Evolutionary conservation across 2,329 filamentous ascomycete genomes (phyloP).

Genomic region (Sporothrix pallida): DNA sequence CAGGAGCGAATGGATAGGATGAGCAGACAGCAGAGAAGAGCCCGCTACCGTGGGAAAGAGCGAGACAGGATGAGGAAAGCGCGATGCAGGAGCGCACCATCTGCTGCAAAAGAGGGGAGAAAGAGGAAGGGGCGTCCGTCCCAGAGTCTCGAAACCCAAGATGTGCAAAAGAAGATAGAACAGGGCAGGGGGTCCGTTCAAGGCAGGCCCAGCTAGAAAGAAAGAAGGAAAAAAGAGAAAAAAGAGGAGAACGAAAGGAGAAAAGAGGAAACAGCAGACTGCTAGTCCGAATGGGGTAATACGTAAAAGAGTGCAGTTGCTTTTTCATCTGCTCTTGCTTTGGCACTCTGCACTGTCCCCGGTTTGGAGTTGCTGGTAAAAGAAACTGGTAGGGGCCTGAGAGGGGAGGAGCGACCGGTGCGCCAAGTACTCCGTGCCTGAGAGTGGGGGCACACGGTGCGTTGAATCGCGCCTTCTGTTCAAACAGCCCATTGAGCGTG

Average conservation of each 20-base stretch:
- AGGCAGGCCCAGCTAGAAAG: not conserved
- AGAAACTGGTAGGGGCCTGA: not conserved
- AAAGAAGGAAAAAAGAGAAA: not conserved
- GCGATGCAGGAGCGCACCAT: not conserved
- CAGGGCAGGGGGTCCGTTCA: not conserved
- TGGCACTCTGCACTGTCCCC: conserved; percentile 8
- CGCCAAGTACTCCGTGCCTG: conserved; percentile 26
- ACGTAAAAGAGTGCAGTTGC: conserved; percentile 21
- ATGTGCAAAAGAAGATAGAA: not conserved
- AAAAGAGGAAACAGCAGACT: not conserved
- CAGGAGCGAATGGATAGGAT: not conserved
- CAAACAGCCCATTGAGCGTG: not conserved
- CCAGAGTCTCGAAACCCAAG: conserved; percentile 1
- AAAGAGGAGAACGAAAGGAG: conserved; percentile 12
- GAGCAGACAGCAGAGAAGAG: not conserved
- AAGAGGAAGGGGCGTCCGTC: conserved; percentile 18
- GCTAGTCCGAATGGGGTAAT: conserved; percentile 27
- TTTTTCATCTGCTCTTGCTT: not conserved
- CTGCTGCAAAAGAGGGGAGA: not conserved
- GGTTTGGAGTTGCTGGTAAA: not conserved
- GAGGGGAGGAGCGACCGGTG: conserved; percentile 6
- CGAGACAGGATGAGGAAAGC: not conserved
- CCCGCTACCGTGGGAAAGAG: conserved; percentile 3
- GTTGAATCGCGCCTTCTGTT: not conserved
- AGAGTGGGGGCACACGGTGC: conserved; percentile 23